Conservation (phyloP, 306 rosid species). For the Quercus suber region DNA sequence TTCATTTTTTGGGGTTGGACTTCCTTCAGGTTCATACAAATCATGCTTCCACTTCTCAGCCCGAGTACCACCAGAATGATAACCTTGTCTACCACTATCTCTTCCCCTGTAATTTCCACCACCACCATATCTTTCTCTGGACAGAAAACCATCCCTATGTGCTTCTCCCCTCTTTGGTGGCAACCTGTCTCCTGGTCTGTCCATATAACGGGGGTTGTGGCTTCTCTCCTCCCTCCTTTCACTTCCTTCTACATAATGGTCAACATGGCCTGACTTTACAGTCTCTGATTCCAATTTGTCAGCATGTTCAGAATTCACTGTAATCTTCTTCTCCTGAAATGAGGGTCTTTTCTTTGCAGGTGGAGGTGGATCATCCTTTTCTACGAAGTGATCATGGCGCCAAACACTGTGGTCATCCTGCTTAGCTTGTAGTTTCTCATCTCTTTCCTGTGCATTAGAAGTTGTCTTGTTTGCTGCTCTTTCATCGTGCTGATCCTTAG, state of each 20-base stretch:
- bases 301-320: constrained; percentile 39
- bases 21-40: constrained; percentile 64
- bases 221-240: constrained; percentile 63
- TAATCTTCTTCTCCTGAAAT: constrained; percentile 80
- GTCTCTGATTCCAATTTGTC: constrained; percentile 36
- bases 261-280: constrained; percentile 44
- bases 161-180: constrained; percentile 40
- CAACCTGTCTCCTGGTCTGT: constrained; percentile 44
- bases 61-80: constrained; percentile 36
- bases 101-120: constrained; percentile 51
- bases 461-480: constrained; percentile 33
- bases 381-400: constrained; percentile 51
- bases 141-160: constrained; percentile 48
- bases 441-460: constrained; percentile 44
- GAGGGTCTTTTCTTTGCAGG: constrained; percentile 69
- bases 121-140: constrained; percentile 57
- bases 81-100: constrained; percentile 61
- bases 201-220: constrained; percentile 41
- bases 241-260: constrained; percentile 42
- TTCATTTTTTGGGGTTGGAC: constrained; percentile 76
- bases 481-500: constrained; percentile 42
- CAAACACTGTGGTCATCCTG: constrained; percentile 34
- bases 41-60: constrained; percentile 92
- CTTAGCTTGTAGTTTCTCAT: constrained; percentile 46
- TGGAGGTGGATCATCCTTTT: constrained; percentile 45